These are phyloP conservation scores for Pseudopithomyces chartarum DNA, from an alignment of 2,329 filamentous ascomycete genomes.

Conservation along the genomic window DNA sequence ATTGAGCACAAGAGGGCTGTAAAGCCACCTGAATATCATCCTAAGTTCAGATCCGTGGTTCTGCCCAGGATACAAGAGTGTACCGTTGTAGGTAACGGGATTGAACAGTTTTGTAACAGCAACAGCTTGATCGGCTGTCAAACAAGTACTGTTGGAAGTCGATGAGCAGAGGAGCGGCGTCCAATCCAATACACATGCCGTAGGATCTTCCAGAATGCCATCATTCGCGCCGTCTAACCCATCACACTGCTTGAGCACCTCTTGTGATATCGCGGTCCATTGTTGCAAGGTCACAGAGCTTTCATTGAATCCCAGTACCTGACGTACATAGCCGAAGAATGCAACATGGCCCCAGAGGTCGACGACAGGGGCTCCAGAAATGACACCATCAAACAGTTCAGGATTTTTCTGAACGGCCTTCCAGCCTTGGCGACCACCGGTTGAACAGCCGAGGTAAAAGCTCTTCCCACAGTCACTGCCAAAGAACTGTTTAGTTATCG, in stretches of 20 bases:
- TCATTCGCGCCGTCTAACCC: constrained; percentile 54
- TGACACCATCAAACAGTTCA: constrained; percentile 44
- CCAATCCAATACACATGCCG: constrained; percentile 20
- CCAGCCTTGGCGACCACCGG: constrained; percentile 45
- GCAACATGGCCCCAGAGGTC: constrained; percentile 36
- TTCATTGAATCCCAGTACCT: constrained; percentile 25
- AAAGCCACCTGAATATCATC: constrained; percentile 26
- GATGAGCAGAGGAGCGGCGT: constrained; percentile 13
- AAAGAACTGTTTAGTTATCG: constrained; percentile 46
- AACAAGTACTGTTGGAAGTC: constrained; percentile 27
- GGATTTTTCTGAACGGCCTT: constrained; percentile 41
- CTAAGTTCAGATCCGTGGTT: constrained; percentile 11
- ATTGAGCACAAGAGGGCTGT: constrained; percentile 37
- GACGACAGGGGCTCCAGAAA: constrained; percentile 43
- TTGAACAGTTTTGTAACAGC: constrained; percentile 32
- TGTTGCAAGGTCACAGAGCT: constrained; percentile 44
- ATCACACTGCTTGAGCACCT: constrained; percentile 57
- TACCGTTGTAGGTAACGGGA: constrained; percentile 20
- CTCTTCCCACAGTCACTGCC: constrained; percentile 45
- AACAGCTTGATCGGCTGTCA: constrained; percentile 17
- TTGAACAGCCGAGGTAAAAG: constrained; percentile 46
- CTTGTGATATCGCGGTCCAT: constrained; percentile 48
- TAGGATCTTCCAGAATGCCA: constrained; percentile 54
- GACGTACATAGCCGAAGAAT: constrained; percentile 36
- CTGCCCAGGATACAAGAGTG: neutral